phyloP scores from a whole-genome alignment of 805 yeast genomes.

The Metschnikowia borealis region DNA sequence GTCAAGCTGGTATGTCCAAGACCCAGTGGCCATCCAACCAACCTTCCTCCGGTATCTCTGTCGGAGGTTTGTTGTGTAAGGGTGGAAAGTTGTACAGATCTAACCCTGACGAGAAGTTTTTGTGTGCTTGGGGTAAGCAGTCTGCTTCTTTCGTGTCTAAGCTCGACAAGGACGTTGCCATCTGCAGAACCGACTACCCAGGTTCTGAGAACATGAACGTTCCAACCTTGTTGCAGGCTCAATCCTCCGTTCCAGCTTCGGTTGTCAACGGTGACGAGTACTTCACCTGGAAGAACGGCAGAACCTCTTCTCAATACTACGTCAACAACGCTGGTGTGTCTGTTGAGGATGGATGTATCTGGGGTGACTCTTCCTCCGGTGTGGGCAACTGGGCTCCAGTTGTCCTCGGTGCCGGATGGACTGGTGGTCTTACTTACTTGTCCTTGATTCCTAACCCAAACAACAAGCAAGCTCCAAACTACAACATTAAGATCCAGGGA shows the following conservation, averaged over 20 bases:
- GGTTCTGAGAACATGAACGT: slow-evolving; percentile 79
- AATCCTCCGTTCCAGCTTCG: slow-evolving; percentile 44
- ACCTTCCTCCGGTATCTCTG: slow-evolving; percentile 64
- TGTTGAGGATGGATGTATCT: slow-evolving; percentile 63
- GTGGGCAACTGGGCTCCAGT: slow-evolving; percentile 81
- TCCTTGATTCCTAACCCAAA: slow-evolving; percentile 78
- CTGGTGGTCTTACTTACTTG: slow-evolving; percentile 57
- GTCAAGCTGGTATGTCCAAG: slow-evolving; percentile 77
- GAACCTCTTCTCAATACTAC: slow-evolving; percentile 70
- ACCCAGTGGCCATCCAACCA: slow-evolving; percentile 73
- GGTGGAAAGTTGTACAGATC: slow-evolving; percentile 61
- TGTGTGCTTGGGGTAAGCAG: slow-evolving; percentile 64
- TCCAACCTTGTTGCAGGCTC: slow-evolving; percentile 61
- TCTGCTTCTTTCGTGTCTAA: slow-evolving; percentile 53
- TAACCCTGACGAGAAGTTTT: slow-evolving; percentile 45
- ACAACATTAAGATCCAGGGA: slow-evolving; percentile 39
- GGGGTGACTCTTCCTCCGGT: slow-evolving; percentile 59
- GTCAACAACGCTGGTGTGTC: slow-evolving; percentile 76
- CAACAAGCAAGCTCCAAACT: slow-evolving; percentile 45
- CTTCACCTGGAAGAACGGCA: slow-evolving; percentile 57
- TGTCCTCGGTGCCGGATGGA: slow-evolving; percentile 72
- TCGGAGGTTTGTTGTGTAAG: slow-evolving; percentile 67
- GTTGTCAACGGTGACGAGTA: slow-evolving; percentile 53
- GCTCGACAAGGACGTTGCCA: slow-evolving; percentile 50
- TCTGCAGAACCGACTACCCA: slow-evolving; percentile 78